These are phyloP conservation scores for Exophiala sp. DNA, from an alignment of 2,329 filamentous ascomycete species.

Conservation along the genomic window DNA sequence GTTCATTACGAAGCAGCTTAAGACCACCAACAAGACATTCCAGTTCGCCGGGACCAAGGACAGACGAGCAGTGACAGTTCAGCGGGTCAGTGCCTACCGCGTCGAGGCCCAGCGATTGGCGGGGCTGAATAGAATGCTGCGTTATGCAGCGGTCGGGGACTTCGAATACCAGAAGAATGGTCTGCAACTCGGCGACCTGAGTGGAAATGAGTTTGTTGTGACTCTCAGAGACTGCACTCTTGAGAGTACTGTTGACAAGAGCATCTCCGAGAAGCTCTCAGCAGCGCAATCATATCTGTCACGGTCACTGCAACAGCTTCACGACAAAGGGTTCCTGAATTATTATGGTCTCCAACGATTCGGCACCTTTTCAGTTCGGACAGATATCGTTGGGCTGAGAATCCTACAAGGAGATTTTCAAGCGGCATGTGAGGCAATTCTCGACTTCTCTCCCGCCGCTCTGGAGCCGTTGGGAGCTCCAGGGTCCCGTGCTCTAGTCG, in stretches of 20 bases:
- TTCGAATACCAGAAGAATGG: constrained; percentile 68
- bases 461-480: constrained; percentile 50
- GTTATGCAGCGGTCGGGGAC: constrained; percentile 65
- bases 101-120: constrained; percentile 59
- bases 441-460: constrained; percentile 63
- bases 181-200: constrained; percentile 74
- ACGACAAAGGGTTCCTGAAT: constrained; percentile 80
- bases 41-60: constrained; percentile 89
- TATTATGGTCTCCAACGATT: constrained; percentile 98
- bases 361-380: constrained; percentile 78
- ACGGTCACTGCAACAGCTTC: constrained; percentile 60
- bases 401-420: constrained; percentile 78
- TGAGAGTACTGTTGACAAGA: constrained; percentile 37
- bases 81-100: constrained; percentile 65
- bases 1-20: constrained; percentile 67
- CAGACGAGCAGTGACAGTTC: constrained; percentile 75
- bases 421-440: constrained; percentile 69
- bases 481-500: constrained; percentile 29
- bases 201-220: constrained; percentile 88
- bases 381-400: constrained; percentile 75
- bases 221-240: constrained; percentile 74
- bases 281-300: constrained; percentile 47
- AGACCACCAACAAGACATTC: constrained; percentile 62
- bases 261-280: constrained; percentile 34
- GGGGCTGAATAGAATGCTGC: constrained; percentile 55